Base-by-base conservation (phyloP, 345 rosid species). In the Triadica sebifera region DNA sequence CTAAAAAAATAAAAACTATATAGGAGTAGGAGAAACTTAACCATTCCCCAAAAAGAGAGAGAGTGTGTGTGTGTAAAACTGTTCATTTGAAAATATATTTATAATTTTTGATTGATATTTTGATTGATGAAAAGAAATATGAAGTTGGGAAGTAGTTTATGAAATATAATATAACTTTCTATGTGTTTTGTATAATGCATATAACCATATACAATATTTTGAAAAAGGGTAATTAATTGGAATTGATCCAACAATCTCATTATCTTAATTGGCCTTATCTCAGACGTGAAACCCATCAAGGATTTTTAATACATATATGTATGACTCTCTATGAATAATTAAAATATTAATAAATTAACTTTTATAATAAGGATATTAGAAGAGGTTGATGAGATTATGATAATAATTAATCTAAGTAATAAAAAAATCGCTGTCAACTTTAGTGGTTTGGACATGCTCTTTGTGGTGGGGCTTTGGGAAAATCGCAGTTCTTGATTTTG, bases 381-480 rank as follows among this genome's bases (percentile, higher is more conserved):
- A 29, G 29, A 4, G 10, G 16, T 38, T 37, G 16, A 67, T 34
- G 25, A 16, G 47, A n/a, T 3, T 6, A 41, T 47, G 6, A 41
- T 45, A 41, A 43, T 6, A 15, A 4, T 13, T 34, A 53, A 69
- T 62, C 13, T 12, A 10, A 20, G 51, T 16, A 74, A 12, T 13
- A 64, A 63, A 15, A 71, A 5, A 5, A 29, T 63, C 24, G 51
- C 29, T 37, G 68, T 72, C 62, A 67, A 11, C 64, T 17, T 72
- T 62, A 68, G 56, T 67, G 73, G 38, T 6, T 37, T 50, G 61
- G 68, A 71, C 56, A 29, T 61, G 59, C n/a, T 51, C 41, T 3
- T 49, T 24, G 63, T 59, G 78, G 45, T 43, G 72, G 74, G 67
- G 75, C 79, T 45, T 81, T 73, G 86, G 67, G 47, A 64, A 75